phyloP scores from a whole-genome alignment of 1,139 yeast genomes.

The Candida sp. region DNA sequence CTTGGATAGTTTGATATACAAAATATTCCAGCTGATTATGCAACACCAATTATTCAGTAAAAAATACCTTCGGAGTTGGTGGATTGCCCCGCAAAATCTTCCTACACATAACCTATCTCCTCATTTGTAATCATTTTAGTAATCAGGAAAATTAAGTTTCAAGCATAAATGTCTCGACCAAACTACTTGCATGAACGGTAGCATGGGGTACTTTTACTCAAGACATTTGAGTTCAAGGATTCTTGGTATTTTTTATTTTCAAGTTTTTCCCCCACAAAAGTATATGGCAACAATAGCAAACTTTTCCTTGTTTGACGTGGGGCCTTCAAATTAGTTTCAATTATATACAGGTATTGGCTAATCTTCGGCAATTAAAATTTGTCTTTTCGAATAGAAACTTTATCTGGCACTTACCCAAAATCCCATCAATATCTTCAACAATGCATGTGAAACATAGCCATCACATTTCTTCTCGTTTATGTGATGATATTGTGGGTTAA shows the following conservation, averaged over 20 bases:
- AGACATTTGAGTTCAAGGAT: not conserved
- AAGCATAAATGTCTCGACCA: not conserved
- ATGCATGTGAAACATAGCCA: too few relatives aligned
- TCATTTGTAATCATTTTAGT: not conserved
- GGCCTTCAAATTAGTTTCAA: too few relatives aligned
- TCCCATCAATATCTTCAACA: too few relatives aligned
- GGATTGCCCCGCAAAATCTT: not conserved
- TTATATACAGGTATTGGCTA: too few relatives aligned
- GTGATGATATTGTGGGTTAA: too few relatives aligned
- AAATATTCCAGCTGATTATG: not conserved
- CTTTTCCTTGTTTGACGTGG: not conserved
- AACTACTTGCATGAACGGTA: not conserved
- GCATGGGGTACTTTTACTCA: not conserved
- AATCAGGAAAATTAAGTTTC: not conserved
- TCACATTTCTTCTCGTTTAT: too few relatives aligned
- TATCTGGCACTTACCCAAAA: too few relatives aligned
- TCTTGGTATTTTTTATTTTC: not conserved
- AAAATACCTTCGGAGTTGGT: not conserved
- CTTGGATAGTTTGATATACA: too few relatives aligned
- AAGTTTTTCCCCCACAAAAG: not conserved
- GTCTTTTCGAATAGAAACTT: not conserved
- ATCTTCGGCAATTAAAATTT: too few relatives aligned
- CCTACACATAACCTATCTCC: not conserved
- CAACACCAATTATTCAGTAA: not conserved
- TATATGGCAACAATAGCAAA: not conserved